Conservation (phyloP, 208 protist species). For the Tritrichomonas musculus region DNA sequence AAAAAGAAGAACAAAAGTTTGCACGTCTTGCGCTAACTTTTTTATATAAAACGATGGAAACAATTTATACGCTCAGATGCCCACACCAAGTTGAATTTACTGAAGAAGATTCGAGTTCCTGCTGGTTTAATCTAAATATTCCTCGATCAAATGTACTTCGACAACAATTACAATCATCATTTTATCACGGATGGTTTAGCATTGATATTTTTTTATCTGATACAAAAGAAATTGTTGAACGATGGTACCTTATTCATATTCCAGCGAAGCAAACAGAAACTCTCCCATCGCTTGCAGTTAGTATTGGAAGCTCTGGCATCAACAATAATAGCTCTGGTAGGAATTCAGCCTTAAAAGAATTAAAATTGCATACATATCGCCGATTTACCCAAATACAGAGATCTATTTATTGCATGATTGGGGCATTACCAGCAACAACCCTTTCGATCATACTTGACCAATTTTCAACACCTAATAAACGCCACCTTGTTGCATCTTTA, state of each 20-base stretch:
- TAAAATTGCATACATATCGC: neutral
- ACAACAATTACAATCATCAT: neutral
- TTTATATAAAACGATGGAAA: neutral
- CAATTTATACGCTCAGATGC: neutral
- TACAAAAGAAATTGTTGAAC: neutral
- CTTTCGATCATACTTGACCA: neutral
- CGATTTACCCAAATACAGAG: neutral
- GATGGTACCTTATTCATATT: neutral
- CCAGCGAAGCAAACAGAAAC: neutral
- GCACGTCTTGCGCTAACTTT: neutral
- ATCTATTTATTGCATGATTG: neutral
- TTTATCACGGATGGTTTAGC: neutral
- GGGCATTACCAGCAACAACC: neutral
- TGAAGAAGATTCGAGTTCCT: neutral
- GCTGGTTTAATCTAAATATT: neutral
- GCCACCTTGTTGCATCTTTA: neutral
- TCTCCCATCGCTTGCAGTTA: neutral
- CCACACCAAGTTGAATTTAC: neutral
- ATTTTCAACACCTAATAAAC: neutral
- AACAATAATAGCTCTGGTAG: too few relatives aligned
- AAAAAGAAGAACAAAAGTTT: neutral
- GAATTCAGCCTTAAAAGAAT: neutral
- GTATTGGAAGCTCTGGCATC: too few relatives aligned
- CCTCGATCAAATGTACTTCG: neutral
- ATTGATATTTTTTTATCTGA: neutral